A percentile compares a stretch with the other conserved stretches of the same genome.
phyloP scores from a whole-genome alignment of 2,329 filamentous ascomycete genomes.

The Monilinia aucupariae region DNA sequence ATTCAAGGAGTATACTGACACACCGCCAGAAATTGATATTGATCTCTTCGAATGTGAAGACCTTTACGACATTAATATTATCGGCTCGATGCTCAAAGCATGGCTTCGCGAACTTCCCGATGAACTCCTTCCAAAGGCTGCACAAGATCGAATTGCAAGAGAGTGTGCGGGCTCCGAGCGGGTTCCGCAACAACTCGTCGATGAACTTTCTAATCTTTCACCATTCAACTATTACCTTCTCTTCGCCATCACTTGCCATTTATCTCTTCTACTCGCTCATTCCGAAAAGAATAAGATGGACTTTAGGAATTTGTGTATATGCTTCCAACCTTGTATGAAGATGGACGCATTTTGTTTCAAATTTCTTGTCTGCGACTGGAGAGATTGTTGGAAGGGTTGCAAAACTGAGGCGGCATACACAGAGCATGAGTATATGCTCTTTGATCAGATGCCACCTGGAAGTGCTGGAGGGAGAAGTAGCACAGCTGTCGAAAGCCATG shows the following conservation, averaged over 20 bases:
- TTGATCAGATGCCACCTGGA: slow-evolving; percentile 51
- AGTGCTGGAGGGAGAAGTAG: slow-evolving; percentile 31
- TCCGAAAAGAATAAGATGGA: slow-evolving; percentile 98
- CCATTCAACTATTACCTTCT: slow-evolving; percentile 97
- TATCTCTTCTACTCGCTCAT: slow-evolving; percentile 84
- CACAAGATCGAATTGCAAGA: slow-evolving; percentile 72
- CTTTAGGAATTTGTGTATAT: slow-evolving; percentile 90
- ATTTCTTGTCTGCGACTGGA: slow-evolving; percentile 91
- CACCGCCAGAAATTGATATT: slow-evolving; percentile 67
- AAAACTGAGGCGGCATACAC: slow-evolving; percentile 80
- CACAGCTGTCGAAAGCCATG: slow-evolving; percentile 35
- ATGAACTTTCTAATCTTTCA: slow-evolving; percentile 88
- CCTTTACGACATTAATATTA: slow-evolving; percentile 92
- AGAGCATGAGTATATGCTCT: slow-evolving; percentile 59
- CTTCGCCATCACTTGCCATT: slow-evolving; percentile 93
- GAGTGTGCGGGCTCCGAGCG: slow-evolving; percentile 73
- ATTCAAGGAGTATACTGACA: slow-evolving; percentile 20
- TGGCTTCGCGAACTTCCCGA: slow-evolving; percentile 95
- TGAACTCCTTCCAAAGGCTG: slow-evolving; percentile 81
- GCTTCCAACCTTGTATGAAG: slow-evolving; percentile 95
- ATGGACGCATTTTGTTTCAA: slow-evolving; percentile 94
- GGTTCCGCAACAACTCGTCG: slow-evolving; percentile 79
- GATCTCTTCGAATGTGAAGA: slow-evolving; percentile 83
- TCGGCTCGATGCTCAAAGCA: slow-evolving; percentile 92
- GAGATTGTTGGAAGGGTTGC: slow-evolving; percentile 95